These are phyloP conservation scores for Paraphaeosphaeria minitans DNA, from an alignment of 2,329 filamentous ascomycete genomes.

Conservation along the genomic window DNA sequence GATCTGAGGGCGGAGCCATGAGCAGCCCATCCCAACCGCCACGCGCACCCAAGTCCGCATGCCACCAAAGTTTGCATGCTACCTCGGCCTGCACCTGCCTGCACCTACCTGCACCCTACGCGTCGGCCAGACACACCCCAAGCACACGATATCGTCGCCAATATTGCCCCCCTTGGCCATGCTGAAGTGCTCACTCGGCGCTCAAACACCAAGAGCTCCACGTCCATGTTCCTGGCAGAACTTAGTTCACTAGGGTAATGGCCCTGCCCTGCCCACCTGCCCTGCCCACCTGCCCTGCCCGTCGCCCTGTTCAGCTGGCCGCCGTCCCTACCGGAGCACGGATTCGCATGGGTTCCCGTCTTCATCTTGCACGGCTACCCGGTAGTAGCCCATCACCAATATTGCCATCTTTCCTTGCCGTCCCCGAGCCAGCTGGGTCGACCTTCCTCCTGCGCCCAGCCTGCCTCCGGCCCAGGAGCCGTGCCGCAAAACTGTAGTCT, in stretches of 20 bases:
- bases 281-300: conserved; percentile 1
- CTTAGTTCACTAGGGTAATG: conserved; percentile 31
- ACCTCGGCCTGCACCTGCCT: conserved; percentile 8
- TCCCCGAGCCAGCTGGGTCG: conserved; percentile 25
- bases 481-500: conserved; percentile 30
- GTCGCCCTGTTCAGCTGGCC: conserved; percentile 20
- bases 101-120: conserved; percentile 14
- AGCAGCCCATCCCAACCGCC: conserved; percentile 16
- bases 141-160: conserved; percentile 16
- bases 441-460: conserved; percentile 30
- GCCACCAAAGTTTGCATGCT: too few relatives aligned
- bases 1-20: conserved; percentile 18
- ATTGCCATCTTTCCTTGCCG: conserved; percentile 40
- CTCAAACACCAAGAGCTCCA: conserved; percentile 46
- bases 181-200: conserved; percentile 28
- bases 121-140: conserved; percentile 19
- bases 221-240: conserved; percentile 42
- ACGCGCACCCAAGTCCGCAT: conserved; percentile 22
- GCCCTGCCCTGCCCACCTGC: conserved; percentile 23
- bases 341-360: conserved; percentile 31
- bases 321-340: conserved; percentile 26
- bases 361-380: conserved; percentile 27
- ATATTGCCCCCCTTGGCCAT: conserved; percentile 8
- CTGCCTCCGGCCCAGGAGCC: conserved; percentile 32
- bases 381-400: conserved; percentile 34